phyloP scores from a whole-genome alignment of 495 filamentous ascomycete species.

The Viridothelium virens region DNA sequence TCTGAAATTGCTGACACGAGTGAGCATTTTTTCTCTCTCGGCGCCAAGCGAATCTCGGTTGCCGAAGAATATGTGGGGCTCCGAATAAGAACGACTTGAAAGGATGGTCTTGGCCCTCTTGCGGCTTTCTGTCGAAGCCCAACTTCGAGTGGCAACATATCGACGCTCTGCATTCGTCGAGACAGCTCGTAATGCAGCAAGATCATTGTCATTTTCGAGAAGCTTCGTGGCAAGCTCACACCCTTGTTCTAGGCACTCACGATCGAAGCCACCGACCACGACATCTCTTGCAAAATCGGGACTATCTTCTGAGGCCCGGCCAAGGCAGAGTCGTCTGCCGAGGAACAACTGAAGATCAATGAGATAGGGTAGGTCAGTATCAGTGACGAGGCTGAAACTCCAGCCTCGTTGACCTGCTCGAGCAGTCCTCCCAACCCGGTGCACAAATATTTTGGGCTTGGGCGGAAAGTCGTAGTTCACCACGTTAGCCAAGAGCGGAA shows the following conservation, averaged over 20 bases:
- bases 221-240: constrained; percentile 74
- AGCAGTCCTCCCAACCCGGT: constrained; percentile 91
- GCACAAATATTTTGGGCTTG: constrained; percentile 93
- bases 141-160: constrained; percentile 80
- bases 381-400: constrained; percentile 85
- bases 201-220: constrained; percentile 64
- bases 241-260: constrained; percentile 61
- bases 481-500: constrained; percentile 89
- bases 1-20: constrained; percentile 73
- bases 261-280: constrained; percentile 61
- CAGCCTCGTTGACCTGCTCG: constrained; percentile 86
- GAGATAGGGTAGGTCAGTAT: constrained; percentile 80
- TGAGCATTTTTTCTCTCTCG: constrained; percentile 75
- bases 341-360: constrained; percentile 94
- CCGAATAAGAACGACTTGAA: constrained; percentile 56
- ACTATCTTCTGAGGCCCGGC: constrained; percentile 43
- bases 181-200: constrained; percentile 60
- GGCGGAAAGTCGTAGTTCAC: constrained; percentile 99
- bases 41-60: constrained; percentile 48
- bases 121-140: constrained; percentile 78
- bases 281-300: constrained; percentile 73
- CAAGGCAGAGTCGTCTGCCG: constrained; percentile 66
- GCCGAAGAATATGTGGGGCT: constrained; percentile 69
- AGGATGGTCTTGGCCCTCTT: constrained; percentile 74
- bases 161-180: constrained; percentile 85